Percentiles rank a stretch among this genome's conserved stretches.
phyloP scores from a whole-genome alignment of 2,329 filamentous ascomycete genomes.

The Colletotrichum noveboracense region DNA sequence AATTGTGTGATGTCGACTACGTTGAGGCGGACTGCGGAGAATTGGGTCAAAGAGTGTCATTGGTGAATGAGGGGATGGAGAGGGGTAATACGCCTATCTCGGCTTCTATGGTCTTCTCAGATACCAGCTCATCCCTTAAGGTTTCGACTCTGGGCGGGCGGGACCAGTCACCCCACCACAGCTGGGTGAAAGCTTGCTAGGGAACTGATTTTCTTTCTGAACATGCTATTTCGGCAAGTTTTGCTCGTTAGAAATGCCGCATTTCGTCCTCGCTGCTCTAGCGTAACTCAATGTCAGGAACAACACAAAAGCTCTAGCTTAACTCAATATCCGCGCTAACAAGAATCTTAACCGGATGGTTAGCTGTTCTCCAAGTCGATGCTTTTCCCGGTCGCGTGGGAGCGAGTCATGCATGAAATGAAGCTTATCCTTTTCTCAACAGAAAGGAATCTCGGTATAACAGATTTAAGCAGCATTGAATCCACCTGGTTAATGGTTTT shows the following conservation, averaged over 20 bases:
- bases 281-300: background rate
- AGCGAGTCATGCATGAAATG: background rate
- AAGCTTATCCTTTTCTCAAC: background rate
- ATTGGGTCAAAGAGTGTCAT: background rate
- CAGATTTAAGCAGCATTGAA: background rate
- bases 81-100: background rate
- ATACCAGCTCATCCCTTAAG: background rate
- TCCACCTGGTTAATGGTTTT: fast-evolving
- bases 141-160: background rate
- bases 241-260: background rate
- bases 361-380: background rate
- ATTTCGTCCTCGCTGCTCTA: background rate
- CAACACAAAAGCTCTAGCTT: background rate
- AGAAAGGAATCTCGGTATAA: background rate
- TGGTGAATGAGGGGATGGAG: background rate
- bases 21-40: background rate
- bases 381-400: background rate
- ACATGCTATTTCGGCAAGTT: background rate
- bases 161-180: background rate
- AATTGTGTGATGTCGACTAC: background rate
- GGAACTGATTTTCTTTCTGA: background rate
- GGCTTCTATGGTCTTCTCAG: background rate
- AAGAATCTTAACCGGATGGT: background rate
- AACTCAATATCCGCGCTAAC: background rate
- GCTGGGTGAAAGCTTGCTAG: background rate